phyloP scores from a whole-genome alignment of 192 early-diverging fungal genomes.

The Backusella tarrabulga region DNA sequence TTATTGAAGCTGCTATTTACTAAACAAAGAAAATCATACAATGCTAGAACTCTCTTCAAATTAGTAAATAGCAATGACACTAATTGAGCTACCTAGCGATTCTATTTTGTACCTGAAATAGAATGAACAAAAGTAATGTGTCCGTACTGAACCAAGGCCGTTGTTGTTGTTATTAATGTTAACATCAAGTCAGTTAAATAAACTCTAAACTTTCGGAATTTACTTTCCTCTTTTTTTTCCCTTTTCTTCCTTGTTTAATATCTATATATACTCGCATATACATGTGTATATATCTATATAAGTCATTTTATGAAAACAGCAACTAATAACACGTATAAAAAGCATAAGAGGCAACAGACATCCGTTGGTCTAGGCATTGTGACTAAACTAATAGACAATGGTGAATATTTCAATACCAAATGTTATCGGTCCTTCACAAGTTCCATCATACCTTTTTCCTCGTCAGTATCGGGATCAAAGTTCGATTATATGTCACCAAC shows the following conservation, averaged over 20 bases:
- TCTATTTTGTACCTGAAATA: not conserved
- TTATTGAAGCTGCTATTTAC: not conserved
- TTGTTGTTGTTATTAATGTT: not conserved
- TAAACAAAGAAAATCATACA: not conserved
- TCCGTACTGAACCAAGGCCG: not conserved
- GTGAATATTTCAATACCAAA: not conserved
- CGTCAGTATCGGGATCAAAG: not conserved
- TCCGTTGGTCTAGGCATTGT: constrained; percentile 22
- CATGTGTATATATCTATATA: not conserved
- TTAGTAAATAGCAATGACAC: not conserved
- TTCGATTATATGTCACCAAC: constrained; percentile 1
- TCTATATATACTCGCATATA: not conserved
- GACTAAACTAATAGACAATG: not conserved
- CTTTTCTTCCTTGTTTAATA: not conserved
- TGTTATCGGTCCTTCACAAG: not conserved
- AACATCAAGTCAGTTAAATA: not conserved
- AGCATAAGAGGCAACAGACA: constrained; percentile 9
- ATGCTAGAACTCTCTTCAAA: not conserved
- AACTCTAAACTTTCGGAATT: not conserved
- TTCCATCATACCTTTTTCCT: not conserved
- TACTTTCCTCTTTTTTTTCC: not conserved
- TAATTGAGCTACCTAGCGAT: not conserved
- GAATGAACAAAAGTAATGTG: not conserved
- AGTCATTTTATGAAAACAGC: not conserved
- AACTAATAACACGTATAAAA: not conserved